A percentile compares a stretch with the other conserved stretches of the same genome.
Evolutionary conservation across 306 rosid species (phyloP).

Genomic region (Sesbania bispinosa): DNA sequence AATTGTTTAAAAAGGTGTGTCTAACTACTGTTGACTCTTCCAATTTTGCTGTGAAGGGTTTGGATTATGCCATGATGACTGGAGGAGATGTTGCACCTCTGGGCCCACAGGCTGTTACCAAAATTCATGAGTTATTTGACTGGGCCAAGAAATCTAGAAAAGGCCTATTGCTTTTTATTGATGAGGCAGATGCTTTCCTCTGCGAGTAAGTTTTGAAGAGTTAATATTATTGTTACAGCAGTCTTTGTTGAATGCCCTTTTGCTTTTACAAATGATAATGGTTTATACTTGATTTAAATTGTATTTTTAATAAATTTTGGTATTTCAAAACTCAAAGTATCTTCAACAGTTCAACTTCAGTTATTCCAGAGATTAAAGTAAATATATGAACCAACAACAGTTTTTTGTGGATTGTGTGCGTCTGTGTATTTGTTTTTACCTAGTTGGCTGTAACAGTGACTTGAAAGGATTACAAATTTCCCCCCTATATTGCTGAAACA

Average conservation of each 20-base stretch:
- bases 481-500: neutral
- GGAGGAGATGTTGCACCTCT: slow-evolving; percentile 99
- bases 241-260: neutral
- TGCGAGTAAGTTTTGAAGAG: slow-evolving; percentile 76
- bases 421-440: neutral
- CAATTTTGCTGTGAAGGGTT: slow-evolving; percentile 57
- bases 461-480: neutral
- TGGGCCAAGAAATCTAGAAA: slow-evolving; percentile 95
- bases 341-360: neutral
- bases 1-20: neutral
- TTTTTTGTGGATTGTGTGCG: neutral
- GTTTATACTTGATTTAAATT: neutral
- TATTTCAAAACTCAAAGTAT: neutral
- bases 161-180: slow-evolving; percentile 93
- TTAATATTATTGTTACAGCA: neutral
- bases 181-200: slow-evolving; percentile 99
- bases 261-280: neutral
- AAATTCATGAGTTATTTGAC: slow-evolving; percentile 97
- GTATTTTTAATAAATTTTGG: neutral
- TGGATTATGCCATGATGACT: slow-evolving; percentile 99
- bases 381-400: neutral
- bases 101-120: slow-evolving; percentile 95
- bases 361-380: neutral
- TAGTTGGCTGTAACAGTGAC: neutral
- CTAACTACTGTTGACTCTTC: slow-evolving; percentile 4